phyloP scores from a whole-genome alignment of 2,329 filamentous ascomycete genomes.

The Thermothelomyces thermophilus region DNA sequence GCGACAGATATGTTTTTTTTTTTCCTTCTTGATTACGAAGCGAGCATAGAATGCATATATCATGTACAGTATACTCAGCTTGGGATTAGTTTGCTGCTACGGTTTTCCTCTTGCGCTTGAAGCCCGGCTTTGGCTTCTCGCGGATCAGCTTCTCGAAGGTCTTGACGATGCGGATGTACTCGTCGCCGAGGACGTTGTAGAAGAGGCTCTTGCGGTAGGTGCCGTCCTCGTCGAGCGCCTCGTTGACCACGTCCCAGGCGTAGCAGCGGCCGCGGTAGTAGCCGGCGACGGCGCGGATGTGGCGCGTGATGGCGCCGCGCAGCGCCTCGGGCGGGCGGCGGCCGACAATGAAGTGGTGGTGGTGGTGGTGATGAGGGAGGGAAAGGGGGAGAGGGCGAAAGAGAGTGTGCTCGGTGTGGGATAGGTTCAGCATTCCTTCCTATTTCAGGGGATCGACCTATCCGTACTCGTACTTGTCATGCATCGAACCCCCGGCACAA shows the following conservation, averaged over 20 bases:
- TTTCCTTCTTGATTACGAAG: no score
- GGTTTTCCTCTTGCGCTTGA: constrained; percentile 5
- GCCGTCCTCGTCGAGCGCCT: constrained; percentile 50
- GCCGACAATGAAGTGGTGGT: no score
- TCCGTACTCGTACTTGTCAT: neutral
- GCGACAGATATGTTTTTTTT: no score
- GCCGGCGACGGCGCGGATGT: constrained; percentile 42
- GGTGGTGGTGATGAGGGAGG: neutral
- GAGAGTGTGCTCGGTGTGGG: no score
- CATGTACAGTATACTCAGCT: no score
- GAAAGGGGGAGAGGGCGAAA: neutral
- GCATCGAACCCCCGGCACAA: neutral
- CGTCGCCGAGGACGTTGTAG: constrained; percentile 43
- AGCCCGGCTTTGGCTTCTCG: neutral
- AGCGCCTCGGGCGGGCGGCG: constrained; percentile 46
- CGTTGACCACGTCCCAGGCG: constrained; percentile 54
- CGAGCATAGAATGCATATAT: no score
- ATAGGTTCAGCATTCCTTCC: no score
- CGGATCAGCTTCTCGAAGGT: constrained; percentile 12
- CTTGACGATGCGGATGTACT: constrained; percentile 44
- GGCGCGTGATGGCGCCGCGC: constrained; percentile 43
- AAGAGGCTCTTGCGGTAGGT: constrained; percentile 42
- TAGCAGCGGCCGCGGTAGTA: constrained; percentile 45
- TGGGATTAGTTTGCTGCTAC: no score
- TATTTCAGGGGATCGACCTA: neutral